These are phyloP conservation scores for Hondaea fermentalgiana DNA, from an alignment of 108 stramenopile genomes.

Conservation along the genomic window DNA sequence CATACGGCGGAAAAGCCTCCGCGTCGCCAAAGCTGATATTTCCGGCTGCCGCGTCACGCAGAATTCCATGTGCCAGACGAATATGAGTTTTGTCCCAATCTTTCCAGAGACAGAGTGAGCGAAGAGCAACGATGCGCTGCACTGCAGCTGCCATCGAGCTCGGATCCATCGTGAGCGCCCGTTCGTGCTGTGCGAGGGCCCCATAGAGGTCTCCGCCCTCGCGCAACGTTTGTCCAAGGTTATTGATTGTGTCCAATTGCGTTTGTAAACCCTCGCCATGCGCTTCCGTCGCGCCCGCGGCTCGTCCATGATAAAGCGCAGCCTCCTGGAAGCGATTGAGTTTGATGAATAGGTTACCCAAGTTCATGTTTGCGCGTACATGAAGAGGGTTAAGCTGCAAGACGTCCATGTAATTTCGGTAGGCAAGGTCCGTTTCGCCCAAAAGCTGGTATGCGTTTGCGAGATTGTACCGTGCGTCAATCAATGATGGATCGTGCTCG, in stretches of 20 bases:
- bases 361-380: not conserved
- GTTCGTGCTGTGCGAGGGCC: not conserved
- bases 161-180: not conserved
- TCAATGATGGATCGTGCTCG: not conserved
- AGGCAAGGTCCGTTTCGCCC: not conserved
- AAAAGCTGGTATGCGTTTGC: not conserved
- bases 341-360: slow-evolving; percentile 1
- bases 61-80: not conserved
- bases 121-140: not conserved
- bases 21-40: slow-evolving; percentile 3
- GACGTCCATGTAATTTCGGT: not conserved
- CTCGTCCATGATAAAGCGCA: not conserved
- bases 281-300: not conserved
- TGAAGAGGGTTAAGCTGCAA: not conserved
- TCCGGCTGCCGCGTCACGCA: not conserved
- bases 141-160: not conserved
- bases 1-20: not conserved
- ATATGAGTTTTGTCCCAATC: not conserved
- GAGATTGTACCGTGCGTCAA: slow-evolving; percentile 17
- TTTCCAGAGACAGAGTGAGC: slow-evolving; percentile 19
- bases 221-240: slow-evolving; percentile 13
- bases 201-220: not conserved
- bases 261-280: not conserved
- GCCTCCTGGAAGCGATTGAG: not conserved
- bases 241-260: not conserved